Base-by-base conservation (phyloP, 2,329 filamentous ascomycete genomes). In the Aspergillus vadensis region DNA sequence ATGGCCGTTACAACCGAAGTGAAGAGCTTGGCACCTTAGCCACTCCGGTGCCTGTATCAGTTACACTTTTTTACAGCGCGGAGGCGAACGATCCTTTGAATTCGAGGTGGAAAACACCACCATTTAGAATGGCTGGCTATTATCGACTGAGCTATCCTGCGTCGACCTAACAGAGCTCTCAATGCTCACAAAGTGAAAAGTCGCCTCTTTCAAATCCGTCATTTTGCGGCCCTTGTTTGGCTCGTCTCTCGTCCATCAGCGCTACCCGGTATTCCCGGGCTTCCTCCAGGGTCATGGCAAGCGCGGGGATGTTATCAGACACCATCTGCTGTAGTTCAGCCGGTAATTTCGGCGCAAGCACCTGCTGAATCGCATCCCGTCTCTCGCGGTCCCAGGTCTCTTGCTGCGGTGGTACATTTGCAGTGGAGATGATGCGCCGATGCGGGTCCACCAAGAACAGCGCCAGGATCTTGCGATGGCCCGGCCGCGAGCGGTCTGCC, bases 211-310 rank as follows among this genome's bases (percentile, higher is more conserved):
- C 65, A 51, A 67, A 67, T 12, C 21, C 23, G 2, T 39, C 8
- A 17, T 64, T 68, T 27, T 64, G 52, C 10, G 55, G 36, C 12
- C 58, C 38, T 7, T 54, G 43, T 39, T 27, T 41, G 8, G 39
- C 14, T 8, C 57, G 59, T 19, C 78, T 68, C 66, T 81, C 78
- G 3, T 71, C 66, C 77, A 81, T 81, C 41, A 81, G 59, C 60
- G 74, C 58, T 39, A 74, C 41, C 55, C 79, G 66, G 50, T 77
- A 69, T 27, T 69, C 60, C 60, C 75, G 73, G 1, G 80, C 79
- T 58, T 79, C 74, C 9, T 80, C 70, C 61, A 73, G 63, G 0
- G 67, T 65, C 36, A 58, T 58, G 25, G 38, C n/a, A n/a, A 2
- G n/a, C 8, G n/a, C 27, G 4, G 38, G 21, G 8, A 55, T 30